phyloP scores from a whole-genome alignment of 1,284 basidiomycete genomes.

The Cryptococcus floricola region DNA sequence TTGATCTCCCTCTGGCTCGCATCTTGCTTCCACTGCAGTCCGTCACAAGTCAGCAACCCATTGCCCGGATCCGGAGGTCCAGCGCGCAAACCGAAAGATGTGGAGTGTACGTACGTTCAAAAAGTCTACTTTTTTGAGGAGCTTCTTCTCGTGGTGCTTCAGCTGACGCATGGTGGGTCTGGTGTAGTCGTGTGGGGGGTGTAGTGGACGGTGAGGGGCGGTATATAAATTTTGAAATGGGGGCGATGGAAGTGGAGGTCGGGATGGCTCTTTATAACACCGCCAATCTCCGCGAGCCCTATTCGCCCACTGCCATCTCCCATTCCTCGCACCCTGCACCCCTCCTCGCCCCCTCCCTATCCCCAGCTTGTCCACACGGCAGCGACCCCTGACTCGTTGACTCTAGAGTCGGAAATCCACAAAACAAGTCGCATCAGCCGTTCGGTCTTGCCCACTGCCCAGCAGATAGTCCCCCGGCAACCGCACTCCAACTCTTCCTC shows the following conservation, averaged over 20 bases:
- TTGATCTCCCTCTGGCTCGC: constrained; percentile 85
- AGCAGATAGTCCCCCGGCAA: no score
- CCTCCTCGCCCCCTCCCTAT: background rate
- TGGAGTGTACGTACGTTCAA: constrained; percentile 61
- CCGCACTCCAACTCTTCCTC: no score
- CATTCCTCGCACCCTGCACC: background rate
- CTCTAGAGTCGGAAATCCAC: no score
- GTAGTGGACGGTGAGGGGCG: background rate
- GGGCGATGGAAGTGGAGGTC: background rate
- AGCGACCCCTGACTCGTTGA: background rate
- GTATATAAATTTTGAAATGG: constrained; percentile 3
- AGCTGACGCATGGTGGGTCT: constrained; percentile 72
- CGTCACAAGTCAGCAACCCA: background rate
- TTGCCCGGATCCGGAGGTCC: background rate
- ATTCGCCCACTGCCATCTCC: background rate
- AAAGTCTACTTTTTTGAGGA: constrained; percentile 93
- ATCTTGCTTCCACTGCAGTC: constrained; percentile 91
- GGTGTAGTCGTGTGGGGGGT: background rate
- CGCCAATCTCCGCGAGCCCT: constrained; percentile 13
- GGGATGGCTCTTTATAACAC: constrained; percentile 7
- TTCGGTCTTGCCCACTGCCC: no score
- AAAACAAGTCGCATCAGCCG: no score
- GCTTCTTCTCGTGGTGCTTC: constrained; percentile 89
- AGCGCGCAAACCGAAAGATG: no score
- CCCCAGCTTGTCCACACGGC: background rate